Evolutionary conservation across 352 stramenopile species (phyloP), one percentile per base, ranked within the genome.

Genomic region (Albugo candida): DNA sequence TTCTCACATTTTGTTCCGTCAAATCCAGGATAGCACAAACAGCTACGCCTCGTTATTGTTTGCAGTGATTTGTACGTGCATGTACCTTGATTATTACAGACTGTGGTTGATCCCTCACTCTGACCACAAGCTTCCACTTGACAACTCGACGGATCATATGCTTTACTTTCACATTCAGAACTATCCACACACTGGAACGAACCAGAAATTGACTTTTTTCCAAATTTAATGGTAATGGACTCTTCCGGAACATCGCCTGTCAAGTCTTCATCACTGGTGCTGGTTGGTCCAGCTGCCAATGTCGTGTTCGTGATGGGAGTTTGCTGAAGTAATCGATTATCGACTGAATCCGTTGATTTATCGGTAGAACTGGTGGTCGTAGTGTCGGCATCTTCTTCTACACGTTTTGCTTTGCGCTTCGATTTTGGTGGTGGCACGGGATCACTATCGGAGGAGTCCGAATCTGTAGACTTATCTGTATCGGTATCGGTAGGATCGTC

Each of bases 1-100:
- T 67, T 59, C 52, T 77, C 53, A 48, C 65, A 77, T 53, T 70
- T 67, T 21, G 57, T 49, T 12, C 65, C 65, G 0, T 43, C 47
- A 43, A 54, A 77, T 36, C 65, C 65, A 17, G 55, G 48, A 56
- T 79, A 75, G 48, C 67, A 79, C 48, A 54, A 54, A 54, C 69
- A 83, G 13, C 24, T 57, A 21, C 68, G 66, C 41, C 65, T 75
- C 39, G 41, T 67, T 47, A 81, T 78, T 41, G 64, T 73, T 53
- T 68, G 64, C 41, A 70, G 71, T 40, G 54, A 67, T 45, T 68
- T 65, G 65, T 83, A 83, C 48, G 71, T 75, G 58, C 71, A 83
- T 5, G 71, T 83, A 17, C 71, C 71, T 45, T 81, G 71, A 56
- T 83, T 69, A 21, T 67, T 80, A 41, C 51, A 57, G 11, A 57